These are phyloP conservation scores for Holtermanniella nyarrowii DNA, from an alignment of 768 basidiomycete species.

Conservation along the genomic window DNA sequence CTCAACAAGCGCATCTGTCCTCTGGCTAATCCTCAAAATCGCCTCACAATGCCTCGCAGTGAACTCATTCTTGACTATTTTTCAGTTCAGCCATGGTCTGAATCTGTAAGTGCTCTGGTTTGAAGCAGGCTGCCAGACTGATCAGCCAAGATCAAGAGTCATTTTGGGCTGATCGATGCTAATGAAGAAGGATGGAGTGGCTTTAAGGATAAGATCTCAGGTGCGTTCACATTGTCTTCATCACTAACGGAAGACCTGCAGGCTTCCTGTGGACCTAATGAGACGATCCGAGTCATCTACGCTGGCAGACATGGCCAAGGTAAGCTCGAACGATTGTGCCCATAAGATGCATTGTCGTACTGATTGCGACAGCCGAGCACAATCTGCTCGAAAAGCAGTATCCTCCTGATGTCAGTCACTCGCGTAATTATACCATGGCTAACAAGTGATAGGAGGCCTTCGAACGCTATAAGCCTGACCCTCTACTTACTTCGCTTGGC, in stretches of 20 bases:
- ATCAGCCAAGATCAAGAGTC: not conserved
- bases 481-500: not conserved
- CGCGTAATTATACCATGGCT: too few relatives aligned
- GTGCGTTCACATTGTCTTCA: not conserved
- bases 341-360: too few relatives aligned
- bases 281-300: conserved; percentile 17
- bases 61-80: too few relatives aligned
- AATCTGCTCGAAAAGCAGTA: conserved; percentile 12
- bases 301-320: conserved; percentile 24
- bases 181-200: not conserved
- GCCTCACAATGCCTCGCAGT: too few relatives aligned
- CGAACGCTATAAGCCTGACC: not conserved
- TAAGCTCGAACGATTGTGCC: conserved; percentile 1
- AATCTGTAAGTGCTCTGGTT: too few relatives aligned
- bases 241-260: conserved; percentile 7
- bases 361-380: conserved; percentile 15
- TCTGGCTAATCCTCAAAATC: too few relatives aligned
- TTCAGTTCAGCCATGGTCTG: too few relatives aligned
- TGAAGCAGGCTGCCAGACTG: too few relatives aligned
- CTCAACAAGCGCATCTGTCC: too few relatives aligned
- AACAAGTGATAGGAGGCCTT: not conserved
- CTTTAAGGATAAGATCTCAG: not conserved
- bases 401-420: not conserved
- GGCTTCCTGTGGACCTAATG: conserved; percentile 5
- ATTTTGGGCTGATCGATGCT: not conserved